Evolutionary conservation across 164 flowering plant genomes (phyloP), one percentile per base, ranked within the genome.

Genomic region (Liquidambar formosana): DNA sequence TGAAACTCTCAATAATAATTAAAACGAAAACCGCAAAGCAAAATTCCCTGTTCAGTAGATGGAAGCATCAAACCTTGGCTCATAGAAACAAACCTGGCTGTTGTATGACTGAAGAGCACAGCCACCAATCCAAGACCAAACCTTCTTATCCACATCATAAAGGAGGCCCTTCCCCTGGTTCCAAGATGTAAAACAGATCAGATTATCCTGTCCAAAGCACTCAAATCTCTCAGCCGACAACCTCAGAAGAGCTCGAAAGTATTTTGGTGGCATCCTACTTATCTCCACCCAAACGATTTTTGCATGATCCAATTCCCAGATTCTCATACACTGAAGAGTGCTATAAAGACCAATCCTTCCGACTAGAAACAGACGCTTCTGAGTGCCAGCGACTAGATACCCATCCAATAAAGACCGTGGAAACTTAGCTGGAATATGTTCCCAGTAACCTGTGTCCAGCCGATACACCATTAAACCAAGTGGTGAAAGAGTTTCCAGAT

Each of bases 91-190:
- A 45, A 86, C 89, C 71, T 94, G 98, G 76, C 93, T 90, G 78
- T 90, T 94, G 69, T 80, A 89, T 26, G 98, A 86, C 77, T 89
- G 97, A 71, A 92, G 90, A 65, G 93, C 89, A 75, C 96, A 94
- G 22, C 98, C 98, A 71, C 86, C 88, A 78, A 92, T 94, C 97
- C 97, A 92, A 57, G 97, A 90, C 99, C 99, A 94, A 4, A 72
- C 79, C 71, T 89, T 90, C 23, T 88, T 92, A 73, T 89, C 94
- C 56, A 90, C 90, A 73, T 94, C 97, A 79, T 84, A 92, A 3
- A 92, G 85, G 56, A 94, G 90, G 27, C 97, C 91, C 76, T 85
- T 94, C 51, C 97, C 99, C 80, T 92, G 97, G 75, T 92, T 94
- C 97, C 99, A 94, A 49, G 99, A 94, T 54, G 99, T 94, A 71